These are phyloP conservation scores for Candida insectorum DNA, from an alignment of 805 yeast species.

Conservation along the genomic window DNA sequence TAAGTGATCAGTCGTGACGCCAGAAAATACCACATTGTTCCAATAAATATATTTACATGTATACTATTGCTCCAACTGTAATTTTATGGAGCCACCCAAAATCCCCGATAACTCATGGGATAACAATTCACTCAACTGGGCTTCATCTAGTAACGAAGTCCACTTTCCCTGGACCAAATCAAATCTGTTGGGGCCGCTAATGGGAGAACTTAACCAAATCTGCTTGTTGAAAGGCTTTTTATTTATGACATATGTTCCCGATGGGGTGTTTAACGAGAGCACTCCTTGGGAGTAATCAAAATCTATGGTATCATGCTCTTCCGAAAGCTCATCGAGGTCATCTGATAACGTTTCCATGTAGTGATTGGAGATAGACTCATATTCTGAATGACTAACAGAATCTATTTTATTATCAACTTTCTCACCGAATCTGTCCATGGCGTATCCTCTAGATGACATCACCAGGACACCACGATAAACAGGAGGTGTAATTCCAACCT, in stretches of 20 bases:
- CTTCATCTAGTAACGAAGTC: slow-evolving; percentile 70
- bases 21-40: too few relatives aligned
- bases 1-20: too few relatives aligned
- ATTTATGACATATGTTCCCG: slow-evolving; percentile 87
- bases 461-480: too few relatives aligned
- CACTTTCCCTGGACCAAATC: slow-evolving; percentile 75
- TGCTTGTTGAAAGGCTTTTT: slow-evolving; percentile 98
- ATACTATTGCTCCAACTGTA: slow-evolving; percentile 15
- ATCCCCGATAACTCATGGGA: slow-evolving; percentile 29
- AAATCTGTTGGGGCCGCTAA: slow-evolving; percentile 80
- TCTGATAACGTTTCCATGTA: slow-evolving; percentile 69
- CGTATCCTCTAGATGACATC: slow-evolving; percentile 8
- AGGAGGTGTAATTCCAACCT: too few relatives aligned
- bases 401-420: slow-evolving; percentile 38
- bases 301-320: slow-evolving; percentile 60
- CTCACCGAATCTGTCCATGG: slow-evolving; percentile 12
- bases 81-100: slow-evolving; percentile 18
- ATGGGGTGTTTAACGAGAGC: slow-evolving; percentile 60
- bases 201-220: slow-evolving; percentile 91
- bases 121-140: slow-evolving; percentile 31
- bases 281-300: slow-evolving; percentile 86
- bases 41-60: too few relatives aligned
- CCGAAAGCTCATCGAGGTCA: slow-evolving; percentile 65
- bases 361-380: slow-evolving; percentile 60
- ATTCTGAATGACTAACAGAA: slow-evolving; percentile 47